Evolutionary conservation across 495 filamentous ascomycete genomes (phyloP), one percentile per base, ranked within the genome.

Genomic region (Penicillium canariense): DNA sequence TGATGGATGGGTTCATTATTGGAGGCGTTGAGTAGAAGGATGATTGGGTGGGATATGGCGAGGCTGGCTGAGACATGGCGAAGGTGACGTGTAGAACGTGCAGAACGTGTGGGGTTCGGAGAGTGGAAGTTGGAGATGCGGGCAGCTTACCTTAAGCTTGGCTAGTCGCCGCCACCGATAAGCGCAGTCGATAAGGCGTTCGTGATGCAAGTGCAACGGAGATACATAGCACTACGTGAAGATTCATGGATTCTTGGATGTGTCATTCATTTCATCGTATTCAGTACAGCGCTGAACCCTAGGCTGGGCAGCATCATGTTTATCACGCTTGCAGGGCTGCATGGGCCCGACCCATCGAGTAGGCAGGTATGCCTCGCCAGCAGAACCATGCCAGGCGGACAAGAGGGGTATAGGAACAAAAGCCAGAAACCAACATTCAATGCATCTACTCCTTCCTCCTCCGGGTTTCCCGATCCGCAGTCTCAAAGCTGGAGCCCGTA

Each of bases 401-500:
- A 0, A 5, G 14, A 27, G 5, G 26, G 43, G 43, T 46, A 46
- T 30, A 46, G 43, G n/a, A 46, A 10, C 1, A 10, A 10, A 30
- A 15, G 30, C 17, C 46, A 35, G 20, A 20, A 20, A 30, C 18
- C 15, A 22, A 14, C 26, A 39, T 31, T 11, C 22, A 1, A 4
- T n/a, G n/a, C 12, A 28, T 70, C 12, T 67, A 89, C 8, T 82
- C 79, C 25, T 80, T 78, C 52, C 85, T 78, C 51, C 78, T 71
- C 49, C 87, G 79, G 17, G 87, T 81, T 39, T 84, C 84, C 57
- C 85, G 73, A 55, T 86, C 82, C 32, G 78, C 72, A 12, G 62
- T 69, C 50, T 67, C 75, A 58, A 61, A 81, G 52, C 50, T 78
- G 60, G 62, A 81, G 50, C 58, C 82, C 67, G 60, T 71, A 58